Percentiles rank a stretch among this genome's conserved stretches.
phyloP scores from a whole-genome alignment of 495 filamentous ascomycete species.

The Lophium mytilinum region DNA sequence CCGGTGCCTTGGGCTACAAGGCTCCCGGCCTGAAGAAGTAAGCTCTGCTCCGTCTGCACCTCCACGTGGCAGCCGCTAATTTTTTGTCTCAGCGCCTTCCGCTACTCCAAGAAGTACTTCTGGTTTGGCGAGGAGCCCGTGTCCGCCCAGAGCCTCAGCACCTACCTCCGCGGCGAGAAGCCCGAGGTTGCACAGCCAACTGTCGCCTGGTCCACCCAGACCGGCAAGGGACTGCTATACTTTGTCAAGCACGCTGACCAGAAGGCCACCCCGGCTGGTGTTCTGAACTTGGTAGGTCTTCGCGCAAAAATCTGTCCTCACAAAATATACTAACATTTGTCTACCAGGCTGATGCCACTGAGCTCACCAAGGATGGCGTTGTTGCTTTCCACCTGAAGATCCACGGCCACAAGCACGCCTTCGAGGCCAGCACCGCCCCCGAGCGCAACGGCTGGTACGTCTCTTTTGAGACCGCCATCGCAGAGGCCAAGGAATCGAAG shows the following conservation, averaged over 20 bases:
- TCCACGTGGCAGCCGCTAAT: constrained; percentile 1
- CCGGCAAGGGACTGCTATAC: constrained; percentile 92
- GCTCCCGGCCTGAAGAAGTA: constrained; percentile 86
- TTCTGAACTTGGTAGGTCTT: constrained; percentile 71
- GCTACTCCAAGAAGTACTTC: constrained; percentile 75
- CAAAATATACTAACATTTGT: constrained; percentile 19
- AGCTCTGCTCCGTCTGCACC: constrained; percentile 31
- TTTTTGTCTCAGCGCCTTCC: constrained; percentile 43
- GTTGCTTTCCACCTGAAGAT: constrained; percentile 78
- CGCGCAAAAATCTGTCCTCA: not conserved
- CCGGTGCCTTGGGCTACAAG: constrained; percentile 81
- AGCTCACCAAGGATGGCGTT: constrained; percentile 62
- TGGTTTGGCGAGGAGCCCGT: constrained; percentile 83
- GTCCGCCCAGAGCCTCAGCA: constrained; percentile 60
- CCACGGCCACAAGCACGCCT: constrained; percentile 79
- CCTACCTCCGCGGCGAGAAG: constrained; percentile 84
- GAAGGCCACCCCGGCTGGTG: constrained; percentile 69
- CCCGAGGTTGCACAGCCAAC: constrained; percentile 67
- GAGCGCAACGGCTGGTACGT: constrained; percentile 89
- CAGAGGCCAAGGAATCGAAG: constrained; percentile 44
- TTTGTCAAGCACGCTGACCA: constrained; percentile 78
- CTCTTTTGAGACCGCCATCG: constrained; percentile 46
- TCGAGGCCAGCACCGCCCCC: constrained; percentile 62
- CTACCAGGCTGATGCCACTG: constrained; percentile 67
- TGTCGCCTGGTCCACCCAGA: constrained; percentile 81